These are phyloP conservation scores for Purshia tridentata DNA, from an alignment of 306 rosid species.

Conservation along the genomic window DNA sequence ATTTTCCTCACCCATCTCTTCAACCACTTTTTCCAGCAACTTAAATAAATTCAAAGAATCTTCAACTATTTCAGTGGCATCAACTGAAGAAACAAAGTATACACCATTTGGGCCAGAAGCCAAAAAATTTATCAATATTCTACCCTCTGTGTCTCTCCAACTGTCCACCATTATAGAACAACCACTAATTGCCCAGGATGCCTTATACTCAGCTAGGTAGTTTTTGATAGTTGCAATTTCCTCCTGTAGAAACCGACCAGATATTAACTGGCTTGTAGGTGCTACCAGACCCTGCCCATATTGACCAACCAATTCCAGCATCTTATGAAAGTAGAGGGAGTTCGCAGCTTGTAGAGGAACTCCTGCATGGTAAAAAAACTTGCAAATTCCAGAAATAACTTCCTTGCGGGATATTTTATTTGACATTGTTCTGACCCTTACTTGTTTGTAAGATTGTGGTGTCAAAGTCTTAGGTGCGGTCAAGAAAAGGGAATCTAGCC, in stretches of 20 bases:
- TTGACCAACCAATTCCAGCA: conserved; percentile 85
- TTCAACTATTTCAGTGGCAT: conserved; percentile 65
- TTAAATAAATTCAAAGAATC: conserved; percentile 73
- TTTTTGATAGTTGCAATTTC: conserved; percentile 67
- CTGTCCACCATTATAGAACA: conserved; percentile 85
- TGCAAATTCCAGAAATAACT: conserved; percentile 84
- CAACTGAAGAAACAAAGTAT: conserved; percentile 79
- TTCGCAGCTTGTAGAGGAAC: conserved; percentile 83
- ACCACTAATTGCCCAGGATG: conserved; percentile 86
- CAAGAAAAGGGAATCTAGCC: conserved; percentile 82
- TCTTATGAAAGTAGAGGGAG: conserved; percentile 78
- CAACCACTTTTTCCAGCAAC: conserved; percentile 80
- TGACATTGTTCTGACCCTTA: conserved; percentile 53
- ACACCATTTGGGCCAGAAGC: conserved; percentile 80
- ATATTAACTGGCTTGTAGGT: conserved; percentile 68
- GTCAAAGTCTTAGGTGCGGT: conserved; percentile 58
- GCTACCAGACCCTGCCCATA: conserved; percentile 72
- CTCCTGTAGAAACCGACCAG: conserved; percentile 71
- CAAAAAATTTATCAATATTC: conserved; percentile 70
- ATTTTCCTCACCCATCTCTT: conserved; percentile 88
- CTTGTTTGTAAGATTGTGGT: conserved; percentile 61
- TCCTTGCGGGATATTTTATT: conserved; percentile 65
- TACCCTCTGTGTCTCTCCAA: conserved; percentile 76
- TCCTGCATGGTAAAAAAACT: conserved; percentile 90
- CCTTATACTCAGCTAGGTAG: conserved; percentile 67